A percentile compares a stretch with the other conserved stretches of the same genome.
phyloP scores from a whole-genome alignment of 352 stramenopile genomes.

The Poterioochromonas sp. region DNA sequence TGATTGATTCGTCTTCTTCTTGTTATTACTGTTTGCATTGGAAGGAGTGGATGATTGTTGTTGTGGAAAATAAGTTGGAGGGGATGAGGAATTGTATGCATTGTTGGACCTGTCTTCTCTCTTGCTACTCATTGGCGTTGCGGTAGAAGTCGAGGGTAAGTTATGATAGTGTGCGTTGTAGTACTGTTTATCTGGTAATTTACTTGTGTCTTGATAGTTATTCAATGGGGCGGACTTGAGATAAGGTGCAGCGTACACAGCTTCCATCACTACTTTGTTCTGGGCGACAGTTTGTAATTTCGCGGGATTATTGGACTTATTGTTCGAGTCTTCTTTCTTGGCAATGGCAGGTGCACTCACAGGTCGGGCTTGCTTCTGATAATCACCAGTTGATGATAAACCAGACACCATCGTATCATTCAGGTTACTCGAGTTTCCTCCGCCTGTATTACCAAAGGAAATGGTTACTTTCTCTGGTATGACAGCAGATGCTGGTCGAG shows the following conservation, averaged over 20 bases:
- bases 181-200: neutral
- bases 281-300: neutral
- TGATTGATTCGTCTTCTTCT: neutral
- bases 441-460: too few relatives aligned
- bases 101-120: neutral
- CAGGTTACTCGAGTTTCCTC: neutral
- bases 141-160: neutral
- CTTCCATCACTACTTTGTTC: too few relatives aligned
- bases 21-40: neutral
- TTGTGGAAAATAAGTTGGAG: neutral
- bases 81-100: neutral
- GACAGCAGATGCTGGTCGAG: too few relatives aligned
- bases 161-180: neutral
- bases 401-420: neutral
- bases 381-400: neutral
- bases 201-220: neutral
- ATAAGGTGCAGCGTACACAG: neutral
- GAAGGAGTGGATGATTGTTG: neutral
- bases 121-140: neutral
- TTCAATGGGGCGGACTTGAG: neutral
- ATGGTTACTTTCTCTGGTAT: too few relatives aligned
- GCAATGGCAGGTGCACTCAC: neutral
- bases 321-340: neutral
- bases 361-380: neutral
- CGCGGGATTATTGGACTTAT: neutral